A percentile compares a stretch with the other conserved stretches of the same genome.
Evolutionary conservation across 495 filamentous ascomycete genomes (phyloP).

Genomic region (Hyaloscypha hepaticicola): DNA sequence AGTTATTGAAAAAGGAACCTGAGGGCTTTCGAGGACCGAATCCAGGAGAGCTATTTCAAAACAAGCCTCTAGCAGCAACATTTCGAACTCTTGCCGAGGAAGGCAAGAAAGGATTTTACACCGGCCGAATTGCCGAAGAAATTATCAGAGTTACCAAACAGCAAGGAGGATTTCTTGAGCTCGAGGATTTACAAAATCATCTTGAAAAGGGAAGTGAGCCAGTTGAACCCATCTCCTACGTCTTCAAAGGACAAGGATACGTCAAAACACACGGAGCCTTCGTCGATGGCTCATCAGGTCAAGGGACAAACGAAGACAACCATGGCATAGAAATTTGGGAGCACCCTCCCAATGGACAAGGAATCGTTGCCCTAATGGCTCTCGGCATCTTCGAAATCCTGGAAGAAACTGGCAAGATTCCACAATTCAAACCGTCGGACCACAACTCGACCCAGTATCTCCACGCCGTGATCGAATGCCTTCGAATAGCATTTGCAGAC

Average conservation of each 20-base stretch:
- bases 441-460: constrained; percentile 82
- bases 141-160: constrained; percentile 74
- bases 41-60: constrained; percentile 87
- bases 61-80: constrained; percentile 75
- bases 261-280: constrained; percentile 40
- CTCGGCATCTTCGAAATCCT: constrained; percentile 87
- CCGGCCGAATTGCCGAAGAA: constrained; percentile 74
- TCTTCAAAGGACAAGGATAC: constrained; percentile 70
- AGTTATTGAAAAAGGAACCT: constrained; percentile 77
- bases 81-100: constrained; percentile 77
- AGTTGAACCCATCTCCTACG: constrained; percentile 75
- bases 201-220: constrained; percentile 72
- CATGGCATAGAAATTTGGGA: constrained; percentile 87
- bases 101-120: constrained; percentile 90
- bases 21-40: constrained; percentile 67
- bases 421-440: constrained; percentile 61
- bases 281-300: constrained; percentile 42
- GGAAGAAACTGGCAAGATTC: constrained; percentile 68
- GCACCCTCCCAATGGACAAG: constrained; percentile 97
- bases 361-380: constrained; percentile 91
- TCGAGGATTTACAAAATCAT: constrained; percentile 79
- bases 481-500: constrained; percentile 93
- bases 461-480: constrained; percentile 83
- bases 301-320: constrained; percentile 45
- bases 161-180: constrained; percentile 73